Percentiles rank a stretch among this genome's conserved stretches.
Evolutionary conservation across 2,329 filamentous ascomycete genomes (phyloP).

Genomic region (Colletotrichum falcatum): DNA sequence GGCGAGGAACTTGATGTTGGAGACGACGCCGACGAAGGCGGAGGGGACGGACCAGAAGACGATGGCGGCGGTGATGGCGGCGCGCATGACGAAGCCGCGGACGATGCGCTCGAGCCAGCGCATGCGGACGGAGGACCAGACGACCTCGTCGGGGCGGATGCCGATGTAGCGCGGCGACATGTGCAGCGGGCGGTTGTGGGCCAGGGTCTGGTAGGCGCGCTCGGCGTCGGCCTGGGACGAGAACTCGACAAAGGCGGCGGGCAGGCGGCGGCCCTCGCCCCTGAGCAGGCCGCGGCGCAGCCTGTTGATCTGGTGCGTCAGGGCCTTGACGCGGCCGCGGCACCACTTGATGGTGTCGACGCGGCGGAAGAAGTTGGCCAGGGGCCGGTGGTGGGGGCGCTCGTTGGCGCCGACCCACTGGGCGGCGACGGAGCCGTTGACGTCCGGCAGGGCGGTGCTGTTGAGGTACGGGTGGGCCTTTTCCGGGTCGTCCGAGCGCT

Average conservation of each 20-base stretch:
- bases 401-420: constrained; percentile 80
- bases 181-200: constrained; percentile 84
- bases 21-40: constrained; percentile 84
- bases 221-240: constrained; percentile 85
- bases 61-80: constrained; percentile 77
- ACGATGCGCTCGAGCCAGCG: constrained; percentile 82
- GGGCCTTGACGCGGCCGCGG: constrained; percentile 63
- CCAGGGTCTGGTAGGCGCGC: constrained; percentile 82
- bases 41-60: constrained; percentile 87
- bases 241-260: constrained; percentile 94
- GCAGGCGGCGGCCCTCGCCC: constrained; percentile 69
- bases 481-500: constrained; percentile 42
- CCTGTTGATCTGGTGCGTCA: constrained; percentile 64
- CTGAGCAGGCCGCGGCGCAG: constrained; percentile 74
- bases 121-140: constrained; percentile 83
- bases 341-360: constrained; percentile 96
- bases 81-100: constrained; percentile 72
- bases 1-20: constrained; percentile 81
- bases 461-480: constrained; percentile 47
- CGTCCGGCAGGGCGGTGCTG: constrained; percentile 50
- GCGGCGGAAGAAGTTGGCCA: constrained; percentile 83
- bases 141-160: constrained; percentile 81
- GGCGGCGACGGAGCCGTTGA: constrained; percentile 69
- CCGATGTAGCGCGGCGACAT: constrained; percentile 90
- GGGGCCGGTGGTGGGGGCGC: constrained; percentile 77